Conservation (phyloP, 2,329 filamentous ascomycete species). For the Pseudocercospora pini-densiflorae region DNA sequence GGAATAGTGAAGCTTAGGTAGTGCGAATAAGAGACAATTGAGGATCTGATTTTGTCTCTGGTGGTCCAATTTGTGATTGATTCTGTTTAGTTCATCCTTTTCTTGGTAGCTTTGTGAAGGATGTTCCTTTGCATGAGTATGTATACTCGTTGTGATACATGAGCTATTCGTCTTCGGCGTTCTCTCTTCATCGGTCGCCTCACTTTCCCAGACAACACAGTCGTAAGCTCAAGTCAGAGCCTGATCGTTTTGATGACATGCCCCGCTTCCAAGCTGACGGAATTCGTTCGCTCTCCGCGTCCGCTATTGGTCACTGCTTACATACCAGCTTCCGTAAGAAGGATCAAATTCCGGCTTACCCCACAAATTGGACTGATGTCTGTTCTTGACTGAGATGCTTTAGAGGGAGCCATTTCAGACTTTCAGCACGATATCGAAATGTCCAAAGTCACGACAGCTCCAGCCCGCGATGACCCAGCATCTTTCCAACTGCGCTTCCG, state of each 20-base stretch:
- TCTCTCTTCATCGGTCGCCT: neutral
- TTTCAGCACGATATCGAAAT: neutral
- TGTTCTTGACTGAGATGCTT: neutral
- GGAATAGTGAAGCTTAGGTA: neutral
- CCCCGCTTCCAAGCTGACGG: neutral
- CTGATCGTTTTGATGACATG: neutral
- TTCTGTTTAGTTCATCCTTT: neutral
- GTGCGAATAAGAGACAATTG: neutral
- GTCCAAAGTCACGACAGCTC: neutral
- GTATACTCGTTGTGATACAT: too few species aligned
- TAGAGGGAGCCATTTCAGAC: neutral
- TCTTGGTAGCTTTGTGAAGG: neutral
- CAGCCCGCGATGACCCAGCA: neutral
- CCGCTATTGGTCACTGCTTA: neutral
- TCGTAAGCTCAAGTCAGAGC: neutral
- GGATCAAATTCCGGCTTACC: neutral
- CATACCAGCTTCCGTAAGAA: neutral
- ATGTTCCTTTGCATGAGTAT: neutral
- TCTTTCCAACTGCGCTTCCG: constrained; percentile 1
- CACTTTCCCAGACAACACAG: neutral
- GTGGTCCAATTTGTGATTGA: neutral
- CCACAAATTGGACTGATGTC: neutral
- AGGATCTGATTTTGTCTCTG: neutral
- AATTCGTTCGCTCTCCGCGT: neutral
- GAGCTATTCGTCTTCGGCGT: neutral